These are phyloP conservation scores for Claviceps citrina DNA, from an alignment of 2,329 filamentous ascomycete genomes.

Conservation along the genomic window DNA sequence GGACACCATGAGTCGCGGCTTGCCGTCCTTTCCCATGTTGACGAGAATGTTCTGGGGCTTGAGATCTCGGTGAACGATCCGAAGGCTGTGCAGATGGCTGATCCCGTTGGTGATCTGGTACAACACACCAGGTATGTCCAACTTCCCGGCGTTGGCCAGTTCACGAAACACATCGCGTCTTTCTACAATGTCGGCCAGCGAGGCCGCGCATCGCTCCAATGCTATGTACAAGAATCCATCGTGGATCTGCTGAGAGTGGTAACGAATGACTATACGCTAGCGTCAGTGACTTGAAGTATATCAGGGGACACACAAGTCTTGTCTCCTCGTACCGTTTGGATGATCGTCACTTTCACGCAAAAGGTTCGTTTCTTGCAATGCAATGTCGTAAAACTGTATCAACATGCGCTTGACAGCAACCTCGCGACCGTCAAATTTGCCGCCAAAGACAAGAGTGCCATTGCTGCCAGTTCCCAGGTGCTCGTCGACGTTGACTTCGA, in stretches of 20 bases:
- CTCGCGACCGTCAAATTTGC: slow-evolving; percentile 82
- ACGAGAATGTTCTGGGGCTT: slow-evolving; percentile 97
- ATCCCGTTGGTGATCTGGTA: slow-evolving; percentile 84
- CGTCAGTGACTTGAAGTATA: not conserved
- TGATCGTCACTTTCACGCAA: slow-evolving; percentile 90
- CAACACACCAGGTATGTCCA: slow-evolving; percentile 64
- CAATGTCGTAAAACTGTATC: slow-evolving; percentile 88
- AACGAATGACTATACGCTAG: slow-evolving; percentile 63
- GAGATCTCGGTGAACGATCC: slow-evolving; percentile 91
- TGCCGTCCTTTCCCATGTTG: slow-evolving; percentile 51
- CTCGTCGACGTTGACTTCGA: slow-evolving; percentile 48
- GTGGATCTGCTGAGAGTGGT: slow-evolving; percentile 81
- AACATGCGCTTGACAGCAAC: slow-evolving; percentile 96
- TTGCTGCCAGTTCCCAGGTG: slow-evolving; percentile 72
- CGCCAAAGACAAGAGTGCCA: slow-evolving; percentile 89
- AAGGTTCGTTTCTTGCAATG: slow-evolving; percentile 81
- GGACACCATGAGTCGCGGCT: slow-evolving; percentile 79
- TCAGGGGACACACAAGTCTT: not conserved
- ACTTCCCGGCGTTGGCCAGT: slow-evolving; percentile 56
- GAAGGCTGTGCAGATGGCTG: slow-evolving; percentile 73
- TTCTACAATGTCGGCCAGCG: slow-evolving; percentile 79
- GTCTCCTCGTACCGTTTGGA: slow-evolving; percentile 50
- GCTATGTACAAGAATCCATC: slow-evolving; percentile 92
- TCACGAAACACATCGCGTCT: slow-evolving; percentile 51
- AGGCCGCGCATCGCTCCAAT: slow-evolving; percentile 83